Evolutionary conservation across 2,329 filamentous ascomycete species (phyloP).

Genomic region (Penicillium sp.): DNA sequence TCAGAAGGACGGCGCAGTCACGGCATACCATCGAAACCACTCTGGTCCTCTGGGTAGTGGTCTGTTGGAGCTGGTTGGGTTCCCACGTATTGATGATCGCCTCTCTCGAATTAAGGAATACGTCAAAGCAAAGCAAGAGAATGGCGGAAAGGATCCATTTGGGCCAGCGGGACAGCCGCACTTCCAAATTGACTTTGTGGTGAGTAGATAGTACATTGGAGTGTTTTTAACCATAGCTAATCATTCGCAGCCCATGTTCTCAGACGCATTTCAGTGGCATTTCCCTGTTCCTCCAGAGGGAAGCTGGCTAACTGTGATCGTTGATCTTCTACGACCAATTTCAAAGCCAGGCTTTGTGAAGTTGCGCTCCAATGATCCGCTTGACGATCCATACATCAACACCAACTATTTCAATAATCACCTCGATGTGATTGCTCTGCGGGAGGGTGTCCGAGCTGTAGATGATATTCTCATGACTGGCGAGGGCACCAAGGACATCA

Average conservation of each 20-base stretch:
- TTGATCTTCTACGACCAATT: conserved; percentile 48
- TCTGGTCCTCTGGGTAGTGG: conserved; percentile 34
- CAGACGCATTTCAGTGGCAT: conserved; percentile 51
- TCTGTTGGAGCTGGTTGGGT: conserved; percentile 16
- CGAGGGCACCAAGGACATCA: conserved; percentile 50
- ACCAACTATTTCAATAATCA: conserved; percentile 50
- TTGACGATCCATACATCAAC: conserved; percentile 41
- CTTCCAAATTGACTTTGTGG: conserved; percentile 63
- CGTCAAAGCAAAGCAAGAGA: conserved; percentile 37
- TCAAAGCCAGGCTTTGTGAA: conserved; percentile 45
- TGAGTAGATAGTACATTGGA: background rate
- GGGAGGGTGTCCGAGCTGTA: conserved; percentile 56
- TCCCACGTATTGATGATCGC: conserved; percentile 16
- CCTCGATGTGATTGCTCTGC: conserved; percentile 55
- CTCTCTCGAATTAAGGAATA: conserved; percentile 53
- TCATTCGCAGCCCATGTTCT: conserved; percentile 49
- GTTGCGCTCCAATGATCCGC: conserved; percentile 39
- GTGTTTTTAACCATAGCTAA: background rate
- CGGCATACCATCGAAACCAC: conserved; percentile 39
- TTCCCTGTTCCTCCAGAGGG: conserved; percentile 44
- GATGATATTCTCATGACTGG: conserved; percentile 57
- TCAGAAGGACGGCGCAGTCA: conserved; percentile 32
- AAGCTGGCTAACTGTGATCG: conserved; percentile 57
- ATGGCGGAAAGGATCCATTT: conserved; percentile 52
- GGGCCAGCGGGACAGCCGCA: conserved; percentile 58